Evolutionary conservation across 352 stramenopile species (phyloP), one percentile per base, ranked within the genome.

Genomic region (Pythium grandisporangium): DNA sequence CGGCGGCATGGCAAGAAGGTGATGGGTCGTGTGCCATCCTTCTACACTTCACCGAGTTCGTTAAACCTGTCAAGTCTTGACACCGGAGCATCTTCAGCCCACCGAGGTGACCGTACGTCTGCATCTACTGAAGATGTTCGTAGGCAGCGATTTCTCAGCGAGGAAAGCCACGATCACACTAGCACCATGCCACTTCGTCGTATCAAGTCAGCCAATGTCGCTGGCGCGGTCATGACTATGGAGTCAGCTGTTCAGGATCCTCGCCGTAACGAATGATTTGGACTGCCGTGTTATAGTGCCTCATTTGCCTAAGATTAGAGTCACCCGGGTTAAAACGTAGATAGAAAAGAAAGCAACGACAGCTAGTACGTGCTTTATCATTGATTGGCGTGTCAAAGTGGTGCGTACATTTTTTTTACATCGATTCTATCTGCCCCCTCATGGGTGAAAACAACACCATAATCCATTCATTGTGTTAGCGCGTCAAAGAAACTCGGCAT

Each of bases 41-140:
- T 93, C 38, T 93, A 91, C 59, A 93, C 80, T 1, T 93, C 80
- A 14, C 68, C 77, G 1, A 90, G 75, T 65, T 87, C 72, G 3
- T 82, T 93, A 63, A 91, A 90, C 23, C 41, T 93, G 40, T 83
- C 72, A 16, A 87, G 70, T 41, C 48, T 92, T 27, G 72, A 85
- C n/a, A n/a, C n/a, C n/a, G n/a, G n/a, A n/a, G n/a, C n/a, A n/a
- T n/a, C n/a, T n/a, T n/a, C n/a, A n/a, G n/a, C n/a, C n/a, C n/a
- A n/a, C 39, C 66, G 81, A 14, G 23, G n/a, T 13, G 33, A 16
- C 26, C 16, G 35, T 27, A 51, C 29, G 11, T 40, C 34, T 19
- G 10, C 27, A 32, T 14, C 27, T 32, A 14, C 27, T 32, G 27
- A 14, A 32, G 10, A 8, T 32, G 27, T 8, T 32, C 10, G 27